Base-by-base conservation (phyloP, 768 basidiomycete species). In the Rhodotorula taiwanensis region DNA sequence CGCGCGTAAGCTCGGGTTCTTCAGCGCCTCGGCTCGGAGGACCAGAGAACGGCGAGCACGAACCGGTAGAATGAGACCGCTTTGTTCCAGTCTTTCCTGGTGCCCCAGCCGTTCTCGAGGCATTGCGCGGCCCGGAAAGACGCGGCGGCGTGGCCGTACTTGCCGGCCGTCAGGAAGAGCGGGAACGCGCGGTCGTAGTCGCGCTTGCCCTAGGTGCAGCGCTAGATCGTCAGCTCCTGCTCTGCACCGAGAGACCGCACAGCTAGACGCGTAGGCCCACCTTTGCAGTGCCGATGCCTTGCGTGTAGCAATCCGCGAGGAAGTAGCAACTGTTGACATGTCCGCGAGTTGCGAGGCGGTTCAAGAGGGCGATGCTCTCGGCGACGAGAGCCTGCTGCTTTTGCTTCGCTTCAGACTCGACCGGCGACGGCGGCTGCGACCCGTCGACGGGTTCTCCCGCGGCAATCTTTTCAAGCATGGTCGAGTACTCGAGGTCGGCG, bases 71-170 rank as follows among this genome's bases (percentile, higher is more conserved):
- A 95, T 60, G 87, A 85, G 41, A 97, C 77, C 0, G 94, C 91
- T 73, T 97, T 97, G 48, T 86, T 85, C 23, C 84, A 86, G 76
- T 98, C 95, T 20, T 91, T 82, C 54, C 94, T 80, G 75, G 91
- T 94, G 10, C 95, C 95, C 95, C 94, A 98, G 33, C 93, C 95
- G 72, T 97, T 93, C 81, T 99, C 95, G 76, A 90, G 95, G 75
- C 95, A 99, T 5, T 93, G 93, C 36, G 92, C 95, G 0, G 93
- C 88, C 34, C 94, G 87, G 77, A 92, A 99, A 8, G 89, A 84
- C 21, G 91, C 93, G 72, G 97, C 93, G 4, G 91, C 86, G 74
- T 98, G 94, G 21, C 90, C 88, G 72, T 98, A 95, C 77, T 99
- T 99, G 41, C 94, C 89, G 3, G 94, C 90, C 42, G 95, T 83